Percentiles rank a stretch among this genome's conserved stretches.
phyloP scores from a whole-genome alignment of 2,329 filamentous ascomycete species.

The Alternaria gansuensis region DNA sequence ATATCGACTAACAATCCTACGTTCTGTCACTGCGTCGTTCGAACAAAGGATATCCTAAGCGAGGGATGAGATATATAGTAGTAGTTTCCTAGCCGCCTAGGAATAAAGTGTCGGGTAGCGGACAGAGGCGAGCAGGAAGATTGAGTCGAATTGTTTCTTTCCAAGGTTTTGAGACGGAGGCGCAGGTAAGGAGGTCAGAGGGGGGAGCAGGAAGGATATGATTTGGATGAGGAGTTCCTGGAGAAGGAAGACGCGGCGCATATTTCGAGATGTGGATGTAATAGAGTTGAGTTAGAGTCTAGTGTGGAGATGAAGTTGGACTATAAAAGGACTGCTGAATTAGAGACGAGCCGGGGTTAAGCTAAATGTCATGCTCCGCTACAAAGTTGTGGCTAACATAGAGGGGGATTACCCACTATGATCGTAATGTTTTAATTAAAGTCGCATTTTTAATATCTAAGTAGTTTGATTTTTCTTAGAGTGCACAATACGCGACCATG shows the following conservation, averaged over 20 bases:
- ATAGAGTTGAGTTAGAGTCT: background rate
- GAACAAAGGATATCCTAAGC: conserved; percentile 1
- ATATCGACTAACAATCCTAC: background rate
- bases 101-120: conserved; percentile 13
- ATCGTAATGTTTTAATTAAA: no score
- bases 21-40: background rate
- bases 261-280: background rate
- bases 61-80: background rate
- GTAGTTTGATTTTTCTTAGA: no score
- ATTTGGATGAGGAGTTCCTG: conserved; percentile 28
- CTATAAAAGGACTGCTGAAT: background rate
- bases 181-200: conserved; percentile 2
- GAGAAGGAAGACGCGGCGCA: conserved; percentile 28
- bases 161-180: conserved; percentile 19
- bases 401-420: no score
- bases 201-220: conserved; percentile 19
- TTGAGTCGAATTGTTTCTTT: conserved; percentile 16
- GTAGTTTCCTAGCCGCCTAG: background rate
- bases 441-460: no score
- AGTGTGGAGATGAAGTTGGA: background rate
- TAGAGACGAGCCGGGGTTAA: background rate
- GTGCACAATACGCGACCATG: no score
- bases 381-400: background rate
- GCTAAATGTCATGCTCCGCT: background rate
- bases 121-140: conserved; percentile 18